Conservation (phyloP, 129 eudicot species). For the Apium graveolens region DNA sequence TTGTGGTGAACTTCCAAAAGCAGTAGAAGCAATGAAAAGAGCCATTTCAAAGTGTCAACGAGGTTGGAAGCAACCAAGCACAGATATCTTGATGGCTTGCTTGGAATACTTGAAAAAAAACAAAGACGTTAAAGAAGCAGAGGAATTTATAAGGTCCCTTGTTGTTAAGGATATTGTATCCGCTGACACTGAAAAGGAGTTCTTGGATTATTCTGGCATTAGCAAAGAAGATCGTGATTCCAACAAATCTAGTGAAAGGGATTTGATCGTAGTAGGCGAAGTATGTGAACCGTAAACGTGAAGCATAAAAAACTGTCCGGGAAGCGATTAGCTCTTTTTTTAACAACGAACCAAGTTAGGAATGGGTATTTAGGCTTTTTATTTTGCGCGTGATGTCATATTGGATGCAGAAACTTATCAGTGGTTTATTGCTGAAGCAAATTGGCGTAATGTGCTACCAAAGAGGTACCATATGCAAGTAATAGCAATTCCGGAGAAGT, state of each 20-base stretch:
- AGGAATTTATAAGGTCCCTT: slow-evolving; percentile 7
- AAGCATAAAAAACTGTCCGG: not conserved
- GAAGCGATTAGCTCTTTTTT: not conserved
- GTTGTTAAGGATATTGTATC: not conserved
- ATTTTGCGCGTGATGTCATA: no score
- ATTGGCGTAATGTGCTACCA: not conserved
- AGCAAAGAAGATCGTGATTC: not conserved
- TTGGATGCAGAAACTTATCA: not conserved
- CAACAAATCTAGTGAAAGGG: not conserved
- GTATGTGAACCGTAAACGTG: not conserved
- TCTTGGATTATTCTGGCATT: not conserved
- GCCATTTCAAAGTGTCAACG: not conserved
- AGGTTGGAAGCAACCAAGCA: slow-evolving; percentile 7
- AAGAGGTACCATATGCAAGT: no score
- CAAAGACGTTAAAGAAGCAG: not conserved
- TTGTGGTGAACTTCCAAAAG: not conserved
- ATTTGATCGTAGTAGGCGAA: not conserved
- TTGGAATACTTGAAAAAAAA: not conserved
- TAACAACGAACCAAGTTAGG: not conserved
- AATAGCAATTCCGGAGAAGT: no score
- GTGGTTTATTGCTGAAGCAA: not conserved
- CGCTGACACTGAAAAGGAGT: not conserved
- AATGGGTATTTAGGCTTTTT: no score
- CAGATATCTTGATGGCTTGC: not conserved
- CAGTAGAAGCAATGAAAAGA: slow-evolving; percentile 6